Evolutionary conservation across 768 basidiomycete species (phyloP).

Genomic region (Amanita polypyramis): DNA sequence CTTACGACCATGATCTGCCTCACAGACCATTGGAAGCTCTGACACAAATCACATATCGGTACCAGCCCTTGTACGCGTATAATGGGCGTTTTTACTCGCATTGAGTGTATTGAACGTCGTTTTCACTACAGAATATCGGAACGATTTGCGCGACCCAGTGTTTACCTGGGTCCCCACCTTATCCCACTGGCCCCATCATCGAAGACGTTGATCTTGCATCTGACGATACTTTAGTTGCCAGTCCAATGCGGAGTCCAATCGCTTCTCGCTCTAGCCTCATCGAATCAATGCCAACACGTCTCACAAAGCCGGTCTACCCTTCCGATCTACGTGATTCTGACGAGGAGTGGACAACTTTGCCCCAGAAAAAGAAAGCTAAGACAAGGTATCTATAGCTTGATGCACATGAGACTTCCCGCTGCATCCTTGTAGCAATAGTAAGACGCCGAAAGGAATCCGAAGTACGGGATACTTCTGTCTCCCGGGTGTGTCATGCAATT

Average conservation of each 20-base stretch:
- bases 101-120: background rate
- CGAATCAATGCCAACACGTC: background rate
- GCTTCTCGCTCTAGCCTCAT: background rate
- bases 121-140: background rate
- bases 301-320: too few relatives aligned
- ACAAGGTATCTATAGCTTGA: background rate
- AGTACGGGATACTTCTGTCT: background rate
- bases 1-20: background rate
- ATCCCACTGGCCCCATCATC: background rate
- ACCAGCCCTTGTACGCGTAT: constrained; percentile 1
- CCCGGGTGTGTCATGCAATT: background rate
- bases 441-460: background rate
- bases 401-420: background rate
- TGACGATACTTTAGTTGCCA: constrained; percentile 8
- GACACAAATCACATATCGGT: background rate
- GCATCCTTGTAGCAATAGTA: background rate
- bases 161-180: background rate
- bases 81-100: background rate
- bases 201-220: constrained; percentile 3
- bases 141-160: background rate
- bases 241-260: background rate
- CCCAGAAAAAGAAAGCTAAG: constrained; percentile 2
- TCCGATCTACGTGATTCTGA: background rate
- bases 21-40: background rate
- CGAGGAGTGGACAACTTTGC: constrained; percentile 7